These are phyloP conservation scores for Irpex sp. DNA, from an alignment of 1,284 basidiomycete genomes.

Conservation along the genomic window DNA sequence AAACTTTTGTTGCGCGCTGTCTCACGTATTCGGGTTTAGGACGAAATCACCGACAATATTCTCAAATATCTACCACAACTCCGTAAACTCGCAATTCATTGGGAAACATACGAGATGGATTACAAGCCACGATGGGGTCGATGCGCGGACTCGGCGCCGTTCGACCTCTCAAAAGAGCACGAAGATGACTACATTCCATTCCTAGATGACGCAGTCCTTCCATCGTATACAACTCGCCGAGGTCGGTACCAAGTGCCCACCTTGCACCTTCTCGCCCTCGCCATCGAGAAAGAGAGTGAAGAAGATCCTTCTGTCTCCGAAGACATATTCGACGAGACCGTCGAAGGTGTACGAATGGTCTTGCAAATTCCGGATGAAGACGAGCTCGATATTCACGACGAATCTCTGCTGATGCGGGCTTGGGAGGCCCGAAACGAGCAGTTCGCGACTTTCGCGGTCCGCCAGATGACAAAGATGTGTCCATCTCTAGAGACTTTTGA, in stretches of 20 bases:
- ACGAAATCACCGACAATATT: too few species aligned
- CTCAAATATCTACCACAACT: too few species aligned
- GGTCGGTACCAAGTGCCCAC: not conserved
- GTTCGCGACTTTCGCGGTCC: not conserved
- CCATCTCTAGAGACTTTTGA: not conserved
- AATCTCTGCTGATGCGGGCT: not conserved
- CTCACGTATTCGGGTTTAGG: too few species aligned
- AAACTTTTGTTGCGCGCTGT: too few species aligned
- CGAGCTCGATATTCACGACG: not conserved
- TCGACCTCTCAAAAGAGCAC: not conserved
- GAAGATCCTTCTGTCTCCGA: too few species aligned
- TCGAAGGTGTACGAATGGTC: not conserved
- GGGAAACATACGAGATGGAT: too few species aligned
- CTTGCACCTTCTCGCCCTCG: not conserved
- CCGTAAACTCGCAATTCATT: too few species aligned
- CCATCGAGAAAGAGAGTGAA: not conserved
- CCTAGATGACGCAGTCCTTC: not conserved
- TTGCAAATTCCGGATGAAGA: not conserved
- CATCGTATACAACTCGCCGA: not conserved
- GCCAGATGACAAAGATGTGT: not conserved
- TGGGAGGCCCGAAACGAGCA: slow-evolving; percentile 2
- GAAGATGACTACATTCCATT: not conserved
- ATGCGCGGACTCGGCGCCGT: not conserved
- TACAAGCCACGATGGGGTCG: not conserved
- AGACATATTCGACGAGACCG: not conserved